Evolutionary conservation across 306 rosid species (phyloP).

Genomic region (Glycine latifolia): DNA sequence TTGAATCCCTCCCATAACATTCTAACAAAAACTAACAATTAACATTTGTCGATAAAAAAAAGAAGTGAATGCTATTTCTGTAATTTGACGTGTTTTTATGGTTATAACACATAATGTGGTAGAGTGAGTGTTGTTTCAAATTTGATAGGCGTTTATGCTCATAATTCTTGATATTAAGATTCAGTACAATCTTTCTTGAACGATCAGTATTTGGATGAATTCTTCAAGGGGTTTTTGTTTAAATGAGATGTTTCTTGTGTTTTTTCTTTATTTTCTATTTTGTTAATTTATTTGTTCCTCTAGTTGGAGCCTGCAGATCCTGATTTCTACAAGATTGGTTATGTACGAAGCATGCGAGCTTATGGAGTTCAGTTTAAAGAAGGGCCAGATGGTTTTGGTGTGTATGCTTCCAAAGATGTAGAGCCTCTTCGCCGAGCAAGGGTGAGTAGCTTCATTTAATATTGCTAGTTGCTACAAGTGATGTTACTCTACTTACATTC

Average conservation of each 20-base stretch:
- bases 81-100: neutral
- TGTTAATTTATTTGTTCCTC: conserved; percentile 38
- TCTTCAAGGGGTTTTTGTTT: conserved; percentile 29
- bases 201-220: neutral
- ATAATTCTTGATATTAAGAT: conserved; percentile 17
- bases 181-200: conserved; percentile 24
- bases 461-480: conserved; percentile 6
- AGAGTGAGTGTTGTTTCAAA: neutral
- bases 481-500: neutral
- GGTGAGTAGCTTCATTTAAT: conserved; percentile 64
- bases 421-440: conserved; percentile 93
- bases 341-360: conserved; percentile 85
- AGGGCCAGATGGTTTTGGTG: conserved; percentile 96
- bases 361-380: conserved; percentile 93
- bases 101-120: neutral
- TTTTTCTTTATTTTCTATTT: neutral
- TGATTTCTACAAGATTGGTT: conserved; percentile 94
- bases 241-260: conserved; percentile 15
- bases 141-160: conserved; percentile 13
- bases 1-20: too few relatives aligned
- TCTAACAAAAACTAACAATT: too few relatives aligned
- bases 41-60: neutral
- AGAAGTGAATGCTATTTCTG: neutral
- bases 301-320: conserved; percentile 95
- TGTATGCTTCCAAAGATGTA: conserved; percentile 95